phyloP scores from a whole-genome alignment of 2,329 filamentous ascomycete genomes.

The Penicillium sp. region DNA sequence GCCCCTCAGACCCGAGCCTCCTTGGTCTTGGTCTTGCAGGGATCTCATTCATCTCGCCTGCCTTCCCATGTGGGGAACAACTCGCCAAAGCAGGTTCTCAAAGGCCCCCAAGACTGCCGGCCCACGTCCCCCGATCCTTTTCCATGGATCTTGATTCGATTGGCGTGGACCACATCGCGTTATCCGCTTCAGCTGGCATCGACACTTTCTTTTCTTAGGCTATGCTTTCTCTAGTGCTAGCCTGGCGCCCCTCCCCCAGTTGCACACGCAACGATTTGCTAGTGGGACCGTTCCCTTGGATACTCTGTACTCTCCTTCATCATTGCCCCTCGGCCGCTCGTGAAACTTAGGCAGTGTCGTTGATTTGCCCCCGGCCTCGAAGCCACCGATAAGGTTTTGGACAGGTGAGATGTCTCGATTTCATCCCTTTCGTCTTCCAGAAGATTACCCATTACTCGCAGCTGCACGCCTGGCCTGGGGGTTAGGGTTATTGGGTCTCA shows the following conservation, averaged over 20 bases:
- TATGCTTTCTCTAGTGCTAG: not conserved
- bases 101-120: slow-evolving; percentile 6
- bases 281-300: slow-evolving; percentile 5
- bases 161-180: not conserved
- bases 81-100: slow-evolving; percentile 29
- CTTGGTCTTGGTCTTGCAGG: slow-evolving; percentile 25
- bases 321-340: slow-evolving; percentile 15
- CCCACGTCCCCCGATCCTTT: slow-evolving; percentile 20
- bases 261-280: slow-evolving; percentile 15
- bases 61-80: slow-evolving; percentile 25
- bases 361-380: slow-evolving; percentile 22
- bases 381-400: slow-evolving; percentile 22
- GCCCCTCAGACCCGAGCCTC: slow-evolving; percentile 23
- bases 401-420: slow-evolving; percentile 17
- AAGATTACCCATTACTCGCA: slow-evolving; percentile 2
- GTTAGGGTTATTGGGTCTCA: not conserved
- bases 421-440: slow-evolving; percentile 14
- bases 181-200: not conserved
- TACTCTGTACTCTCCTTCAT: slow-evolving; percentile 1
- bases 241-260: not conserved
- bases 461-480: not conserved
- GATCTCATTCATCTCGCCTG: slow-evolving; percentile 23
- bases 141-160: slow-evolving; percentile 17
- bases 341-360: slow-evolving; percentile 13
- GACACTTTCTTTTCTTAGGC: slow-evolving; percentile 1